phyloP scores from a whole-genome alignment of 306 rosid species.

The Acacia crassicarpa region DNA sequence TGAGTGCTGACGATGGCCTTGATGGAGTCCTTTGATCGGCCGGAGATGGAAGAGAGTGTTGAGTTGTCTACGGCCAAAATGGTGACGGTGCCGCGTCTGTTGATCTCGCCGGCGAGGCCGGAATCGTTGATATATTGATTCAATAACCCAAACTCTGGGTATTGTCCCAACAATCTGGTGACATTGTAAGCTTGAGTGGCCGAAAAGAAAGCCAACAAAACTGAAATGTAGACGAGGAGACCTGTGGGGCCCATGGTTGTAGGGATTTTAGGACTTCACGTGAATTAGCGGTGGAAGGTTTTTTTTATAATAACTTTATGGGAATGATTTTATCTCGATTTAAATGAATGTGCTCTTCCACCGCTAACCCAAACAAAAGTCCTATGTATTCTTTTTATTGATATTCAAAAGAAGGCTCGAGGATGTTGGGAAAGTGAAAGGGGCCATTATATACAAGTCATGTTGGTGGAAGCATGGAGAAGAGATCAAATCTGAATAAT shows the following conservation, averaged over 20 bases:
- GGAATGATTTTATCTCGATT: no score
- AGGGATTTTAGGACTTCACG: no score
- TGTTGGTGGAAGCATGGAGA: background rate
- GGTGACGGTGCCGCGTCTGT: conserved; percentile 52
- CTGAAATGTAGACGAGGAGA: conserved; percentile 35
- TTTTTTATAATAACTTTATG: no score
- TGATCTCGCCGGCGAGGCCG: conserved; percentile 48
- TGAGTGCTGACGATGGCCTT: conserved; percentile 51
- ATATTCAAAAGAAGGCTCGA: conserved; percentile 29
- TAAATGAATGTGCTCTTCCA: no score
- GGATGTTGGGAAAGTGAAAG: background rate
- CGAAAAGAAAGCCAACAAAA: conserved; percentile 34
- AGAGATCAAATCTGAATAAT: background rate
- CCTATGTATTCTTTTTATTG: no score
- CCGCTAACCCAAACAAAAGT: no score
- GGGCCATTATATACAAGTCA: background rate
- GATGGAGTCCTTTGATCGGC: conserved; percentile 34
- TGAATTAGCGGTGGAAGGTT: no score
- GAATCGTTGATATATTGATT: conserved; percentile 45
- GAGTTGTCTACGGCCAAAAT: conserved; percentile 46
- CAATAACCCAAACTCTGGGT: conserved; percentile 40
- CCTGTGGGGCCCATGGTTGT: conserved; percentile 44
- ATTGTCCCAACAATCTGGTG: conserved; percentile 37
- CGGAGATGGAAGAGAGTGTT: conserved; percentile 27
- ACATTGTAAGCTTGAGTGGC: conserved; percentile 51